Evolutionary conservation across 805 yeast genomes (phyloP).

Genomic region (Yarrowia deformans): DNA sequence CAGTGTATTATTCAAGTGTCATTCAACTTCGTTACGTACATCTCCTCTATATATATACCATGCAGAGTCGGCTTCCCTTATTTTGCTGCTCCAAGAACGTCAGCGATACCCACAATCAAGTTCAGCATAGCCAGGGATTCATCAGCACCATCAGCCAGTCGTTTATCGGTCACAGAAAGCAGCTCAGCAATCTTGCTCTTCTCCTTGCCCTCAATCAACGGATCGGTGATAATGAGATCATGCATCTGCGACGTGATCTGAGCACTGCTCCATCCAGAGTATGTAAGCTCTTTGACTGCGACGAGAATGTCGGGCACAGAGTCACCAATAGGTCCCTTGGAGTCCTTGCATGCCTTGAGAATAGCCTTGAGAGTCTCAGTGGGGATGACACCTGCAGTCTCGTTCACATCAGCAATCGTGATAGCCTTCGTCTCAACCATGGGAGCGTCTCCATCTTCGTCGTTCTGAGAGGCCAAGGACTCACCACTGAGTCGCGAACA

Average conservation of each 20-base stretch:
- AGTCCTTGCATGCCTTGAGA: conserved; percentile 50
- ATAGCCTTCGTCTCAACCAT: conserved; percentile 51
- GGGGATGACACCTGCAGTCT: conserved; percentile 80
- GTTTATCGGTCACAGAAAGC: conserved; percentile 76
- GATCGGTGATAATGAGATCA: conserved; percentile 66
- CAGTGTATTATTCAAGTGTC: neutral
- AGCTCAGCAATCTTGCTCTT: conserved; percentile 71
- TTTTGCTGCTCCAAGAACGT: conserved; percentile 30
- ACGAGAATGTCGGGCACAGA: conserved; percentile 41
- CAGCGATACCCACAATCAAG: conserved; percentile 61
- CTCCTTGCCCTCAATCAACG: conserved; percentile 56
- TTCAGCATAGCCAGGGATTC: conserved; percentile 84
- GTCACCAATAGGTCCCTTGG: conserved; percentile 27
- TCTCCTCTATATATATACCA: neutral
- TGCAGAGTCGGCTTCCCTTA: neutral
- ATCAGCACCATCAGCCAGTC: conserved; percentile 83
- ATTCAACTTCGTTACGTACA: too few relatives aligned
- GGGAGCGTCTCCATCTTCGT: conserved; percentile 49
- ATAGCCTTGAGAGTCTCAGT: conserved; percentile 56
- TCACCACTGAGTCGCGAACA: conserved; percentile 66
- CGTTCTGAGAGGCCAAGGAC: conserved; percentile 43
- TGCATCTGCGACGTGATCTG: conserved; percentile 77
- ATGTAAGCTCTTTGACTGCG: conserved; percentile 46
- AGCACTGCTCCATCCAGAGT: conserved; percentile 82
- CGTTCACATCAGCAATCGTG: conserved; percentile 60